These are phyloP conservation scores for Nemania sp. DNA, from an alignment of 2,329 filamentous ascomycete species.

Conservation along the genomic window DNA sequence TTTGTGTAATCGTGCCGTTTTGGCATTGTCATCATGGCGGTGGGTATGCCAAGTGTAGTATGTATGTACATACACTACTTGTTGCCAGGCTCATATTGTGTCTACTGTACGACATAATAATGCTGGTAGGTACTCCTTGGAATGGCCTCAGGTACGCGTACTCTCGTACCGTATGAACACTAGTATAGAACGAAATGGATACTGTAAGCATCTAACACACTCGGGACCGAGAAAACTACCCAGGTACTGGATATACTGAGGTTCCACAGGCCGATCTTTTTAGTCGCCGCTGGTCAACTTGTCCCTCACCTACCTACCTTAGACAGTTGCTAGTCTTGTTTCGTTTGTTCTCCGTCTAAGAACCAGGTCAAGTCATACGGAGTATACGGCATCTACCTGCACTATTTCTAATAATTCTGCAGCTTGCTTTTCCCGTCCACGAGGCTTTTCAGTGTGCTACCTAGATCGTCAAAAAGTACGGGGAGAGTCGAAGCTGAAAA, in stretches of 20 bases:
- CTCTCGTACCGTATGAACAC: background rate
- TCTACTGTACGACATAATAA: too few species aligned
- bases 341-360: background rate
- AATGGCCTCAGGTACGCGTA: too few species aligned
- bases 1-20: too few species aligned
- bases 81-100: too few species aligned
- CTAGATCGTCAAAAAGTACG: constrained; percentile 3
- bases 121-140: too few species aligned
- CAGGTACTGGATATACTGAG: background rate
- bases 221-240: background rate
- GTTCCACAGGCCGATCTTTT: too few species aligned
- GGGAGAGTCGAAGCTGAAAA: background rate
- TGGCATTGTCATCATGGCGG: too few species aligned
- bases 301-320: too few species aligned
- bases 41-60: too few species aligned
- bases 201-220: background rate
- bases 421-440: constrained; percentile 15
- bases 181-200: background rate
- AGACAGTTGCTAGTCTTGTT: constrained; percentile 1
- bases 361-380: background rate
- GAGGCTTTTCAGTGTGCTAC: constrained; percentile 10
- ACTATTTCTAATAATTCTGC: constrained; percentile 4
- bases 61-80: too few species aligned
- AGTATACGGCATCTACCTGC: background rate
- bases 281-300: too few species aligned